Conservation (phyloP, 2,329 filamentous ascomycete genomes). For the Aspergillus persii region DNA sequence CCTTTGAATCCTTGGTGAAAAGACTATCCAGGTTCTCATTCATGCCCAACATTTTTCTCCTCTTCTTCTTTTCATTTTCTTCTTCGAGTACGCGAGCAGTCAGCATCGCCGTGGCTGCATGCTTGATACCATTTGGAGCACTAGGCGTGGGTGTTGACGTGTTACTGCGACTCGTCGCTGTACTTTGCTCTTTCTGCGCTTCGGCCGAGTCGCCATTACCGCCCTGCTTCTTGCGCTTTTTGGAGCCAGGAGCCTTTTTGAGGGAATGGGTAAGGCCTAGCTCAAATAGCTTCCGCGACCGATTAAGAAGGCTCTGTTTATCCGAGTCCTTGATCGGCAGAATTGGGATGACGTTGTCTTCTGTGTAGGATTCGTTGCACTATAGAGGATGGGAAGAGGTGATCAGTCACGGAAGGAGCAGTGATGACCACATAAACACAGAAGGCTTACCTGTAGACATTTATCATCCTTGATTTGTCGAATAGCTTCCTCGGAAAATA, state of each 20-base stretch:
- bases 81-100: conserved; percentile 85
- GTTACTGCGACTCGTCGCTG: conserved; percentile 26
- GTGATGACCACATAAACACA: not conserved
- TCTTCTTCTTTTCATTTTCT: conserved; percentile 77
- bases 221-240: conserved; percentile 72
- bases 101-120: conserved; percentile 77
- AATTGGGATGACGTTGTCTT: conserved; percentile 78
- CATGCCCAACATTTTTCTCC: conserved; percentile 66
- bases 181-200: conserved; percentile 5
- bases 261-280: conserved; percentile 78
- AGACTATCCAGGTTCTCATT: conserved; percentile 57
- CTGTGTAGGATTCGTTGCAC: conserved; percentile 72
- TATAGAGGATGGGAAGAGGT: conserved; percentile 33
- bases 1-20: conserved; percentile 48
- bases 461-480: conserved; percentile 70
- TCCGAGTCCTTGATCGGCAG: conserved; percentile 71
- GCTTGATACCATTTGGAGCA: conserved; percentile 70
- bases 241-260: conserved; percentile 69
- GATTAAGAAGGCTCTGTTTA: conserved; percentile 62
- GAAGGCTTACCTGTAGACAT: conserved; percentile 52
- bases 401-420: not conserved
- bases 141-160: conserved; percentile 33
- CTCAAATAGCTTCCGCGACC: conserved; percentile 67
- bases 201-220: conserved; percentile 37
- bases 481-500: conserved; percentile 83